A percentile compares a stretch with the other conserved stretches of the same genome.
Conservation (phyloP, 352 stramenopile species). For the Pythium guiyangense region DNA sequence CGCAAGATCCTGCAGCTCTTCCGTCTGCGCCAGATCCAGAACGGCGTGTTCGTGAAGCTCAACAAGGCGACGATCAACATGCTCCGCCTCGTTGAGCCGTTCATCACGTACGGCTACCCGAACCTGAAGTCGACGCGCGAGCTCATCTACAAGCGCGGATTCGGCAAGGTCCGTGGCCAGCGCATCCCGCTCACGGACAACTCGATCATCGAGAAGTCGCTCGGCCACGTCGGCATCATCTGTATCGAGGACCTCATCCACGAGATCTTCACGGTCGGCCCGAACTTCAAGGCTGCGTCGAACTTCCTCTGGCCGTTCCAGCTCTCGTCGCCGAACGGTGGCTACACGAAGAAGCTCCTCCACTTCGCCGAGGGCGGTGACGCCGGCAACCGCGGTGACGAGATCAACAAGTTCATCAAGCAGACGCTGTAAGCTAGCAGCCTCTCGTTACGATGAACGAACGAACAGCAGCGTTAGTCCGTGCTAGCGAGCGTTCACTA, state of each 20-base stretch:
- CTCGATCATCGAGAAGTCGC: constrained; percentile 94
- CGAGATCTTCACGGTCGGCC: constrained; percentile 98
- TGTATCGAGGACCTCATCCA: constrained; percentile 99
- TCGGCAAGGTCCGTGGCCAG: constrained; percentile 98
- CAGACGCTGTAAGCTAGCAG: constrained; percentile 84
- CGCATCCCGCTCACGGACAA: constrained; percentile 98
- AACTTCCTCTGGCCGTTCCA: constrained; percentile 99
- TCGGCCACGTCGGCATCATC: constrained; percentile 95
- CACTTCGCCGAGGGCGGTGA: constrained; percentile 94
- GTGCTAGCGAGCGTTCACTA: not conserved
- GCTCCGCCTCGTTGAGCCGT: constrained; percentile 98
- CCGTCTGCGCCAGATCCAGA: constrained; percentile 99
- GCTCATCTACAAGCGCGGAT: constrained; percentile 99
- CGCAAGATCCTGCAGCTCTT: constrained; percentile 99
- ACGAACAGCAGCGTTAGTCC: not conserved
- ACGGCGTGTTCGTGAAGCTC: constrained; percentile 98
- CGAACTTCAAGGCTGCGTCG: constrained; percentile 98
- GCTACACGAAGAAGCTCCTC: constrained; percentile 93
- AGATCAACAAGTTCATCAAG: constrained; percentile 96
- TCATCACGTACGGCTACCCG: constrained; percentile 98
- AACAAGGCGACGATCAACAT: constrained; percentile 99
- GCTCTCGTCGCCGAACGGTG: constrained; percentile 95
- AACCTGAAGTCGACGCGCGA: constrained; percentile 97
- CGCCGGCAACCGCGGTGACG: constrained; percentile 87
- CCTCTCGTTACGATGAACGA: not conserved